A percentile compares a stretch with the other conserved stretches of the same genome.
Conservation (phyloP, 2,329 filamentous ascomycete genomes). For the Cladosporium sp. region DNA sequence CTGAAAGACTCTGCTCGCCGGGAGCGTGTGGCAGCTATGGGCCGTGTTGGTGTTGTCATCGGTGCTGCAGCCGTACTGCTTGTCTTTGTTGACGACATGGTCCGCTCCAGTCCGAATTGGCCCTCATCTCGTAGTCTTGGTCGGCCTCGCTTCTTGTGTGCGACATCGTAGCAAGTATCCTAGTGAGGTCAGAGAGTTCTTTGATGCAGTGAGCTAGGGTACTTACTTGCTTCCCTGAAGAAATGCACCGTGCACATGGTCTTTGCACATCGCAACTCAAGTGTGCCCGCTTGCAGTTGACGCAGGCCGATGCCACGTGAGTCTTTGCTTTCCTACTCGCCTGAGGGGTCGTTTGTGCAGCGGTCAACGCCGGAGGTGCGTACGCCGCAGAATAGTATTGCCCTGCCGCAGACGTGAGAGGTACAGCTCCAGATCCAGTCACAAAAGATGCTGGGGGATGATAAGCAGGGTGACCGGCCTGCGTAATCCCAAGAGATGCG, state of each 20-base stretch:
- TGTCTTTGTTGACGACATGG: conserved; percentile 4
- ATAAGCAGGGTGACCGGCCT: not conserved
- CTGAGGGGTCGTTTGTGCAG: not conserved
- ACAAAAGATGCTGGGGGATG: conserved; percentile 1
- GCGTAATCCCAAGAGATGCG: not conserved
- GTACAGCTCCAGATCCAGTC: not conserved
- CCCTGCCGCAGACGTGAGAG: not conserved
- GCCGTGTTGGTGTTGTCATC: conserved; percentile 15
- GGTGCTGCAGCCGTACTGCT: not conserved
- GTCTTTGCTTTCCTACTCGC: conserved; percentile 39
- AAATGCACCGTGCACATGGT: conserved; percentile 70
- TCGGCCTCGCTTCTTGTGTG: conserved; percentile 77
- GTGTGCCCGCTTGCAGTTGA: conserved; percentile 81
- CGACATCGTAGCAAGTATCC: conserved; percentile 73
- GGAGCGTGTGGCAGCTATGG: conserved; percentile 22
- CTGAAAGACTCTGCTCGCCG: conserved; percentile 29
- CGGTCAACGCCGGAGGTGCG: not conserved
- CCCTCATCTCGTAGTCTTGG: conserved; percentile 67
- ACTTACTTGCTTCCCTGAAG: conserved; percentile 63
- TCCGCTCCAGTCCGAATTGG: conserved; percentile 21
- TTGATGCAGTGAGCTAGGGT: not conserved
- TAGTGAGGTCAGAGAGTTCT: conserved; percentile 33
- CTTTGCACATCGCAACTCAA: conserved; percentile 62
- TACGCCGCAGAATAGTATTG: not conserved
- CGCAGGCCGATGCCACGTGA: conserved; percentile 77